Evolutionary conservation across 2,329 filamentous ascomycete genomes (phyloP).

Genomic region (Anisogramma anomala): DNA sequence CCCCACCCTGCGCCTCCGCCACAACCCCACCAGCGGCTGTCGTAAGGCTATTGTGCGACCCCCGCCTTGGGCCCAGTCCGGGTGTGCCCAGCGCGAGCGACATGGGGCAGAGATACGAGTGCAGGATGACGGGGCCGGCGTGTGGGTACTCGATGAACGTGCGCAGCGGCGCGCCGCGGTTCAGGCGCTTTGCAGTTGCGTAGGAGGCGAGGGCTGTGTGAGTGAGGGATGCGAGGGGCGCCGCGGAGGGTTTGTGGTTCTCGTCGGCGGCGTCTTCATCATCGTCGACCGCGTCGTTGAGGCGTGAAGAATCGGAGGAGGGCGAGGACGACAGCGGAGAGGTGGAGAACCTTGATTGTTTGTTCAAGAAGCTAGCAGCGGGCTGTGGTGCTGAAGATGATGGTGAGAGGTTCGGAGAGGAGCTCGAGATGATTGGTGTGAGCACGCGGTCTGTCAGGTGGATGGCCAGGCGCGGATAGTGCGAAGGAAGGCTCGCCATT

Average conservation of each 20-base stretch:
- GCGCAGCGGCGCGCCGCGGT: conserved; percentile 41
- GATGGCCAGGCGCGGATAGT: conserved; percentile 40
- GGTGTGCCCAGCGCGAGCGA: conserved; percentile 7
- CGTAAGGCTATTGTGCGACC: conserved; percentile 2
- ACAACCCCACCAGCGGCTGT: background rate
- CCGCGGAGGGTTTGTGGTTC: background rate
- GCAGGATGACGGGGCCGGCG: conserved; percentile 29
- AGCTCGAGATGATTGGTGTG: conserved; percentile 47
- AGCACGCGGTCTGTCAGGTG: conserved; percentile 47
- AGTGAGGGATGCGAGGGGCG: conserved; percentile 40
- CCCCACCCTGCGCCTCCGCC: background rate
- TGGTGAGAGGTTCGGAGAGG: conserved; percentile 29
- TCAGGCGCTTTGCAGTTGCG: conserved; percentile 40
- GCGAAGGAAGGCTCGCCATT: conserved; percentile 26
- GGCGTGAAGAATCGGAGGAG: no score
- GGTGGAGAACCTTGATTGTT: conserved; percentile 6
- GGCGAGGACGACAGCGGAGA: conserved; percentile 3
- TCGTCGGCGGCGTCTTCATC: background rate
- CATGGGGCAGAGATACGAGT: conserved; percentile 15
- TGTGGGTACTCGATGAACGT: conserved; percentile 46
- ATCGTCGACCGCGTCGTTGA: no score
- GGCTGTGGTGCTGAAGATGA: background rate
- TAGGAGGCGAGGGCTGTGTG: conserved; percentile 41
- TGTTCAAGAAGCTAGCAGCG: conserved; percentile 16
- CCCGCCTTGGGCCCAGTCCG: background rate